Percentiles rank a stretch among this genome's conserved stretches.
Conservation (phyloP, 2,329 filamentous ascomycete genomes). For the Tolypocladium album region DNA sequence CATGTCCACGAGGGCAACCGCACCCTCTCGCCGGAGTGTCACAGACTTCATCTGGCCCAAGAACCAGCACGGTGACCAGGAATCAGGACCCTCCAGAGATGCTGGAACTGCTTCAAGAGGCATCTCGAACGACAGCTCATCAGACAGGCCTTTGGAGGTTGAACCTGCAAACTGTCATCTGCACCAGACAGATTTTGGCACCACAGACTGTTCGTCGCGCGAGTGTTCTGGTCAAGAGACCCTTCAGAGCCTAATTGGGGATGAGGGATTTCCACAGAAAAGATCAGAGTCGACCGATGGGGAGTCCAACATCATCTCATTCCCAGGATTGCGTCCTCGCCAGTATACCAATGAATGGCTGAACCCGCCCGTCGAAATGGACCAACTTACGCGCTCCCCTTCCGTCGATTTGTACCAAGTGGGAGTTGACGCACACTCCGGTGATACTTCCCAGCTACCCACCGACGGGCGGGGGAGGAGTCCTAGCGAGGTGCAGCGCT, state of each 20-base stretch:
- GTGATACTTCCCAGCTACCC: conserved; percentile 3
- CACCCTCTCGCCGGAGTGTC: conserved; percentile 16
- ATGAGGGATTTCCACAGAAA: neutral
- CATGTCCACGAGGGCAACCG: conserved; percentile 13
- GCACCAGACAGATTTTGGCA: neutral
- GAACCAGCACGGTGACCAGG: neutral
- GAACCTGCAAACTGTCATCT: neutral
- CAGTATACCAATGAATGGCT: conserved; percentile 22
- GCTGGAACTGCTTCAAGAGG: neutral
- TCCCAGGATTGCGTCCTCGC: conserved; percentile 19
- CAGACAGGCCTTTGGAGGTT: neutral
- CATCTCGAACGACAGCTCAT: neutral
- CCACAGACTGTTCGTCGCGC: neutral
- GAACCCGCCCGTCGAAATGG: conserved; percentile 10
- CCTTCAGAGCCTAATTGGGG: neutral
- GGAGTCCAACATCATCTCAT: conserved; percentile 20
- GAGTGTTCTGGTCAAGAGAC: neutral
- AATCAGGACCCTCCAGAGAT: neutral
- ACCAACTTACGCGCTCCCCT: conserved; percentile 3
- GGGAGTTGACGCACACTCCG: conserved; percentile 19
- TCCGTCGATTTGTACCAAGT: conserved; percentile 13
- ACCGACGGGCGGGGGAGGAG: conserved; percentile 5
- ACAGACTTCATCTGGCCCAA: conserved; percentile 19
- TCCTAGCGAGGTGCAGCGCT: conserved; percentile 3
- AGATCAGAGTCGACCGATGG: conserved; percentile 4